Base-by-base conservation (phyloP, 2,329 filamentous ascomycete species). In the Cercospora sp. region DNA sequence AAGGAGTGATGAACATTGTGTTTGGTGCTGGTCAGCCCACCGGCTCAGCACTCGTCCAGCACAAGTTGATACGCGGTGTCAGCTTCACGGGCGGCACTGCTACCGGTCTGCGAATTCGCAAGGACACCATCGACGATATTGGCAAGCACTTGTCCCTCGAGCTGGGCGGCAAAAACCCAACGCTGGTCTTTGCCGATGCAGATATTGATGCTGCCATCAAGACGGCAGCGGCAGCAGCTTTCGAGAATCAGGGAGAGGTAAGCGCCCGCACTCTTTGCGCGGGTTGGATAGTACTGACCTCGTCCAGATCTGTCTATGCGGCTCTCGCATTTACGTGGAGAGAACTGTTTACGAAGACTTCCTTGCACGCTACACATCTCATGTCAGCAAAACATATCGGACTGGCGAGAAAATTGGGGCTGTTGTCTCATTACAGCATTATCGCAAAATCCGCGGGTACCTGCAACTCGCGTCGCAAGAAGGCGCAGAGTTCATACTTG, bases 11-110 rank as follows among this genome's bases (percentile, higher is more conserved):
- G 31, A 83, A 81, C 58, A 69, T 81, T 42, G 58, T 81, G 16
- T 74, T 73, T n/a, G 79, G 79, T 2, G 73, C 74, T 60, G 79
- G 79, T 9, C 86, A 87, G 26, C 75, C n/a, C 66, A 75, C 64
- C 48, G 68, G 68, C 18, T 55, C 51, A 13, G 57, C 63, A 20
- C 53, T 70, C 1, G 68, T 80, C 79, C 77, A 58, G 76, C 75
- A 20, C 78, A 79, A 48, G 94, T 36, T 70, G 94, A 75, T 84
- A 5, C 74, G 75, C 12, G 84, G 83, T 67, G 73, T 81, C 67
- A 81, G 81, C 65, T 84, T 84, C 68, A 85, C 80, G 0, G 82
- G 83, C 20, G 80, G 77, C n/a, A 79, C 80, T 2, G 67, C 70
- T 0, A 81, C 84, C 1, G 84, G 84, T 0, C 70, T 78, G 16